A percentile compares a stretch with the other conserved stretches of the same genome.
Conservation (phyloP, 768 basidiomycete genomes). For the Lactifluus rugatus region DNA sequence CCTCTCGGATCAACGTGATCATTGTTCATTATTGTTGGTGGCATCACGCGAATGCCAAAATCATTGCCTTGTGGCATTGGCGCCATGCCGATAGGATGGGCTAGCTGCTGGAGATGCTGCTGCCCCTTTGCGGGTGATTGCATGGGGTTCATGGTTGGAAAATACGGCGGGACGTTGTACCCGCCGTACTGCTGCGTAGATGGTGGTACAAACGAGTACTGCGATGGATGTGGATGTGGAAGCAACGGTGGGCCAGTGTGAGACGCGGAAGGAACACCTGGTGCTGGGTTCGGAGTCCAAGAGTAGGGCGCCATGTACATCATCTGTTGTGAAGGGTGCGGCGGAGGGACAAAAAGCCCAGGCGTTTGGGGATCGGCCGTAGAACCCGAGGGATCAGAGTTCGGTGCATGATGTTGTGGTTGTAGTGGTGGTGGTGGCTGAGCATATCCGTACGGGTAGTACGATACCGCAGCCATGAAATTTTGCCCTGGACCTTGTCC, state of each 20-base stretch:
- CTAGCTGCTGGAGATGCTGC: conserved; percentile 20
- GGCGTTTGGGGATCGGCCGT: conserved; percentile 11
- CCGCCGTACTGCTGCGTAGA: conserved; percentile 27
- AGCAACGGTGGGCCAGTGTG: conserved; percentile 28
- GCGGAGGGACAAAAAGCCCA: conserved; percentile 9
- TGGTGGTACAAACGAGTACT: conserved; percentile 25
- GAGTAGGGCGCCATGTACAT: conserved; percentile 24
- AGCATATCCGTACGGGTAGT: conserved; percentile 16
- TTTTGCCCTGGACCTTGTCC: conserved; percentile 19
- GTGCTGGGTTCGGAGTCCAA: conserved; percentile 9
- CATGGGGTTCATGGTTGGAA: conserved; percentile 6
- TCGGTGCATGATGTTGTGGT: conserved; percentile 19
- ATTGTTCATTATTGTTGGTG: conserved; percentile 25
- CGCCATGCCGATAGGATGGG: conserved; percentile 25
- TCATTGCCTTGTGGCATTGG: conserved; percentile 13
- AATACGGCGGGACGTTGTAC: conserved; percentile 7
- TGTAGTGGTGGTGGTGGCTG: conserved; percentile 4
- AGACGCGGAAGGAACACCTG: conserved; percentile 26
- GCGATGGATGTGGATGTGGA: conserved; percentile 26
- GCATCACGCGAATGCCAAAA: conserved; percentile 26
- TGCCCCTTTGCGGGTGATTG: conserved; percentile 15
- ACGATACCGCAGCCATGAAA: conserved; percentile 18
- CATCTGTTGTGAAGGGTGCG: conserved; percentile 30
- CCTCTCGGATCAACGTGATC: conserved; percentile 27
- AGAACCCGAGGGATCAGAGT: conserved; percentile 22